phyloP scores from a whole-genome alignment of 2,329 filamentous ascomycete genomes.

The Leptodontidium sp. region DNA sequence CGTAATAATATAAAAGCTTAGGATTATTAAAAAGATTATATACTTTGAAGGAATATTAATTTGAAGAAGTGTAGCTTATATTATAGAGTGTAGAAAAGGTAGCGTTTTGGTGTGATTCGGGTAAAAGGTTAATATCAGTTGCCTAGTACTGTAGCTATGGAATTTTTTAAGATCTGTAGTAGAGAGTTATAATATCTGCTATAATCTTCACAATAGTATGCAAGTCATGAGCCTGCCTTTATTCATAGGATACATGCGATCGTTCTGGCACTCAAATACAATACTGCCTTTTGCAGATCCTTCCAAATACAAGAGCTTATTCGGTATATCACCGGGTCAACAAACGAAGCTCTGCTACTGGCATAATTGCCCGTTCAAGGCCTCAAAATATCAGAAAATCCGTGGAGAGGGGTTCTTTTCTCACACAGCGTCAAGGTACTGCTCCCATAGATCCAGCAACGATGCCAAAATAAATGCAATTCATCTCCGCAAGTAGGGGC shows the following conservation, averaged over 20 bases:
- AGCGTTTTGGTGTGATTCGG: too few species aligned
- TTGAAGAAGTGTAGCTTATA: too few species aligned
- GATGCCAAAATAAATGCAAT: too few species aligned
- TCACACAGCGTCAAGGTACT: not conserved
- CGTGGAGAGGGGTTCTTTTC: not conserved
- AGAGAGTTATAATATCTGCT: not conserved
- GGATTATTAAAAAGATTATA: too few species aligned
- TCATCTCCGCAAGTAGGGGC: too few species aligned
- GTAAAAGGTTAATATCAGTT: too few species aligned
- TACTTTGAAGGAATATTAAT: too few species aligned
- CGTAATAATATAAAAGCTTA: too few species aligned
- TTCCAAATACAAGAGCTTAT: not conserved
- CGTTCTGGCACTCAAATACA: not conserved
- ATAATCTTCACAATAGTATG: not conserved
- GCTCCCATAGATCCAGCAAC: not conserved
- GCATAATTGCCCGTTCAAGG: not conserved
- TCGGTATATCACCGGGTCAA: not conserved
- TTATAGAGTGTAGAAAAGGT: too few species aligned
- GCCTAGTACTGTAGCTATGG: too few species aligned
- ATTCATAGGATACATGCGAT: not conserved
- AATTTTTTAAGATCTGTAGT: too few species aligned
- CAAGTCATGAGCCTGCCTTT: not conserved
- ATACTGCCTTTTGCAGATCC: not conserved
- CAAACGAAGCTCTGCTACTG: not conserved
- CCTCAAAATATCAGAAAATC: not conserved